Base-by-base conservation (phyloP, 441 rosid species). In the Metrosideros polymorpha region DNA sequence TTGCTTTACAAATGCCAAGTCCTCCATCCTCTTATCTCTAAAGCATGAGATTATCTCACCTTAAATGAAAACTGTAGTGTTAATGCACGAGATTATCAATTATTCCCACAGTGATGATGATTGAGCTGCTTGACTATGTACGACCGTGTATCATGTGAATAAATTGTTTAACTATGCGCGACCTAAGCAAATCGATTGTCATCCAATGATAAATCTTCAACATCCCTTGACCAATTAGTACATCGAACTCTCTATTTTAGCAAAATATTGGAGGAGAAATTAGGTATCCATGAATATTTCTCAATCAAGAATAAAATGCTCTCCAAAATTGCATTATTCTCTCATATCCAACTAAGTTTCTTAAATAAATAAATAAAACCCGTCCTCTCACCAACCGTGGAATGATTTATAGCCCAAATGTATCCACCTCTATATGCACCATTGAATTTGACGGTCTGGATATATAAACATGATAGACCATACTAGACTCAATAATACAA, bases 341-440 rank as follows among this genome's bases (percentile, higher is more conserved):
- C 57, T 54, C 57, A 54, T 54, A 54, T 9, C 13, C 57, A 54
- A 24, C 57, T 54, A 54, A 54, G n/a, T 54, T 54, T 54, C 57
- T 7, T 54, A 12, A n/a, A 54, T 54, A 54, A 54, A 12, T 54
- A 54, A 0, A 10, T n/a, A 54, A 54, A 54, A 9, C 0, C n/a
- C 57, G 0, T 54, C 57, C n/a, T 24, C n/a, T 25, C n/a, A 0
- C 57, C n/a, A 4, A 9, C n/a, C 9, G 57, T n/a, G 57, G 4
- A 54, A 27, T 12, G 7, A 12, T 27, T 56, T 56, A 27, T 56
- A 12, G 30, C 15, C 30, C 30, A 27, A 27, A 12, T 27, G 30
- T 0, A 0, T 56, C 63, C 14, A 56, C 30, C 2, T 0, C 63
- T 56, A 12, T 56, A 5, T 27, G 63, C 0, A 27, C 17, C 30